A percentile compares a stretch with the other conserved stretches of the same genome.
Evolutionary conservation across 495 filamentous ascomycete species (phyloP).

Genomic region (Aspergillus kassunensis): DNA sequence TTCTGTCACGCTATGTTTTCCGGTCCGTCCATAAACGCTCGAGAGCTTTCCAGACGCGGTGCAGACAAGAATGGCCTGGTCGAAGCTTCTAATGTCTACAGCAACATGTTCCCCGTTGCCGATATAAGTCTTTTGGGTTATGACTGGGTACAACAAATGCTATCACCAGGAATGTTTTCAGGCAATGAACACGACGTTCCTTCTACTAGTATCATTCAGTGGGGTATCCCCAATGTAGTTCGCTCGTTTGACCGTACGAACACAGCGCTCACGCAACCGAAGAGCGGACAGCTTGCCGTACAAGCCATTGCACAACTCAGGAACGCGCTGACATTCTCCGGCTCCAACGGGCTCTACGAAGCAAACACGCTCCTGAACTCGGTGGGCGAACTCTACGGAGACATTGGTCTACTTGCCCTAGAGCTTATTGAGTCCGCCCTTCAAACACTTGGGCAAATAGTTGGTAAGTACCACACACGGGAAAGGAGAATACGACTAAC

Average conservation of each 20-base stretch:
- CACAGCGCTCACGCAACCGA: too few species aligned
- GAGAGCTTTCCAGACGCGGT: background rate
- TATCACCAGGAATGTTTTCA: background rate
- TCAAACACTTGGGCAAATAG: too few species aligned
- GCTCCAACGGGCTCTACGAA: too few species aligned
- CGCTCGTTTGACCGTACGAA: background rate
- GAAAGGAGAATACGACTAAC: too few species aligned
- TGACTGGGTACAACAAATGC: background rate
- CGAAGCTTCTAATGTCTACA: background rate
- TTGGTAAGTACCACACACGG: too few species aligned
- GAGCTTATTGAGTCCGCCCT: too few species aligned
- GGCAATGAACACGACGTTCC: background rate
- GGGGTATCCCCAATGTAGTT: background rate
- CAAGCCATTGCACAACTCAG: too few species aligned
- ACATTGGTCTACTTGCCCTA: too few species aligned
- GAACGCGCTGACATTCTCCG: too few species aligned
- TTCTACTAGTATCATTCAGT: background rate
- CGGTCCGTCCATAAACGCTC: background rate
- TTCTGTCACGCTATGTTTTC: background rate
- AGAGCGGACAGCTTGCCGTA: too few species aligned
- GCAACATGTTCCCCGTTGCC: background rate
- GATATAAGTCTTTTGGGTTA: background rate
- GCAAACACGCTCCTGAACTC: too few species aligned
- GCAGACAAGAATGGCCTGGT: background rate
- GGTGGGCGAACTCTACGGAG: too few species aligned